Conservation (phyloP, 495 filamentous ascomycete genomes). For the Penicillium chermesinum region DNA sequence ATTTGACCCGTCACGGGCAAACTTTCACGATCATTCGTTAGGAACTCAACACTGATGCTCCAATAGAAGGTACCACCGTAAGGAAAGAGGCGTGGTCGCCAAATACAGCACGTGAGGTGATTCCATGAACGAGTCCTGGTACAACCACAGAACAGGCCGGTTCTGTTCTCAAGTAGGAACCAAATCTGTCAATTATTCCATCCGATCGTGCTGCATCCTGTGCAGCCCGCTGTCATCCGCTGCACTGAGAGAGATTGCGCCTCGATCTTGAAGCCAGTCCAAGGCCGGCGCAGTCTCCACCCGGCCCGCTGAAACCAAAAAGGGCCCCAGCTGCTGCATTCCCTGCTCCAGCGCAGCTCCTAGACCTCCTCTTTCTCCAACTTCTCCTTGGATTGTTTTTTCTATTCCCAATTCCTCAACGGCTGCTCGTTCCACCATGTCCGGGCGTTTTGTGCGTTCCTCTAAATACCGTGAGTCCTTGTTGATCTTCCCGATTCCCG, state of each 20-base stretch:
- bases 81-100: too few relatives aligned
- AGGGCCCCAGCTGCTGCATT: slow-evolving; percentile 26
- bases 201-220: background rate
- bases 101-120: slow-evolving; percentile 18
- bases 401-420: slow-evolving; percentile 3
- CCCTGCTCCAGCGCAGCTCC: slow-evolving; percentile 17
- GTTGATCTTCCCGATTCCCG: slow-evolving; percentile 7
- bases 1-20: too few relatives aligned
- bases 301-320: slow-evolving; percentile 23
- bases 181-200: too few relatives aligned
- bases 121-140: too few relatives aligned
- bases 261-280: background rate
- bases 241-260: background rate
- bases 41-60: too few relatives aligned
- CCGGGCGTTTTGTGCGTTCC: slow-evolving; percentile 94
- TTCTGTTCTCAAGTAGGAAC: too few relatives aligned
- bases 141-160: background rate
- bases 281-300: slow-evolving; percentile 22
- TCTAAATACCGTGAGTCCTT: slow-evolving; percentile 93
- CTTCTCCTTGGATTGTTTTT: slow-evolving; percentile 13
- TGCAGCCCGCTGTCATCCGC: background rate
- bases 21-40: too few relatives aligned
- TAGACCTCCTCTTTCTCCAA: slow-evolving; percentile 16
- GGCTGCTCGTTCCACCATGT: slow-evolving; percentile 52
- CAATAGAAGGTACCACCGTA: too few relatives aligned